Base-by-base conservation (phyloP, 345 rosid species). In the Hibiscus trionum region DNA sequence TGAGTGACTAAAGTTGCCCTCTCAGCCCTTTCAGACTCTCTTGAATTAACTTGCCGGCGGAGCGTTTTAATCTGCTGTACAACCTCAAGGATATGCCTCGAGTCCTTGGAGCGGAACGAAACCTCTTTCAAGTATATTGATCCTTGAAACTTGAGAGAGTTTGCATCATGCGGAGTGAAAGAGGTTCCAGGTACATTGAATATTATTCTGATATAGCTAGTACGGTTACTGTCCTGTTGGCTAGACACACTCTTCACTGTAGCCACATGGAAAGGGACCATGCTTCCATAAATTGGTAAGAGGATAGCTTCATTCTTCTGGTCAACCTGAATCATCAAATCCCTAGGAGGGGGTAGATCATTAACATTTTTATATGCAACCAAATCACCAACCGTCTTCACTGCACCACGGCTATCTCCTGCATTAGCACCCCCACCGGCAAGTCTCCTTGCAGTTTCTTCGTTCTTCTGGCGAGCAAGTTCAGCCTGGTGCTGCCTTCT, bases 401-500 rank as follows among this genome's bases (percentile, higher is more conserved):
- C 76, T 39, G 77, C 49, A 57, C 76, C 80, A n/a, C 87, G 81
- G 70, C 57, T 78, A 66, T 82, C 86, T 65, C 71, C 75, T 26
- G 78, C 69, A 26, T 31, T 61, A 62, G 74, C 26, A 27, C 82
- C 83, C n/a, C 77, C 86, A 39, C 86, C 89, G 55, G 86, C 84
- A 75, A 86, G 87, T 42, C 86, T 77, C 75, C 86, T 77, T 11
- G 89, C 87, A 44, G 87, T 86, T 77, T 86, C 87, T 84, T 82
- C 86, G 69, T 84, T 83, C 77, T 86, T 84, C 80, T 84, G 84
- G 15, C 83, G 84, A 26, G 89, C 89, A 65, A 86, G 86, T 74
- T 83, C 87, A 2, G 89, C 89, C 60, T 86, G 89, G 69, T 86
- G 87, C 80, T 84, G 89, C 79, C 86, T 82, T 31, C 89, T 72